phyloP scores from a whole-genome alignment of 2,329 filamentous ascomycete species.

The Neoscytalidium dimidiatum region DNA sequence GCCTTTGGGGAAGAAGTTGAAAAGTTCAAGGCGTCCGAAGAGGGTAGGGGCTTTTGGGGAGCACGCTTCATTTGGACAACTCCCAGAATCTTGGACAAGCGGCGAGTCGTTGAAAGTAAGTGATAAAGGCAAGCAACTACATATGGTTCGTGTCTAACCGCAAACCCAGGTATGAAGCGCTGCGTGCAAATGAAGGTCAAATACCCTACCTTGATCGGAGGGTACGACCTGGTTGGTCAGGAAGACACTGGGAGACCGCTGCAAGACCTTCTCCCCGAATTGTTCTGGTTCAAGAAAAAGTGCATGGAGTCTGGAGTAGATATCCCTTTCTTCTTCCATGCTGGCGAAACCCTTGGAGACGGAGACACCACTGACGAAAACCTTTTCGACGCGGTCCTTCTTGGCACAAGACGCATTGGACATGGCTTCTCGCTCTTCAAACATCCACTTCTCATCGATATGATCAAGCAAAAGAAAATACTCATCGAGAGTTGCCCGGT shows the following conservation, averaged over 20 bases:
- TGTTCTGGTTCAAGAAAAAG: constrained; percentile 92
- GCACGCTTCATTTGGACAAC: constrained; percentile 83
- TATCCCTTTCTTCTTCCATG: constrained; percentile 95
- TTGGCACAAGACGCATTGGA: constrained; percentile 86
- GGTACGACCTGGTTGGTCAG: constrained; percentile 88
- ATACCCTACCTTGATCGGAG: constrained; percentile 78
- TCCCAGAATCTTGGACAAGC: constrained; percentile 64
- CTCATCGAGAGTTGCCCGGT: constrained; percentile 89
- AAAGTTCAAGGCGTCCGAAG: constrained; percentile 69
- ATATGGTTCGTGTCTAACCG: neutral
- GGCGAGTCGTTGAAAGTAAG: constrained; percentile 65
- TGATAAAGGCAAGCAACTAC: neutral
- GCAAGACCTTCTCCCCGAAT: constrained; percentile 73
- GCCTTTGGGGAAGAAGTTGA: constrained; percentile 77
- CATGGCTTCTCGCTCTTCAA: constrained; percentile 89
- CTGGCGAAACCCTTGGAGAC: constrained; percentile 79
- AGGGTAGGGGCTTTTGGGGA: constrained; percentile 80
- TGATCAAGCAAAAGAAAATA: constrained; percentile 86
- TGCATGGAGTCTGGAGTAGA: constrained; percentile 76
- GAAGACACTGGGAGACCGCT: constrained; percentile 79
- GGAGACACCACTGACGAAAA: constrained; percentile 78
- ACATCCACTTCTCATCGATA: constrained; percentile 84
- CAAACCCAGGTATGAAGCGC: constrained; percentile 67
- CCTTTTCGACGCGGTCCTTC: constrained; percentile 83
- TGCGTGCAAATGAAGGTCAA: constrained; percentile 81